Percentiles rank a stretch among this genome's conserved stretches.
phyloP scores from a whole-genome alignment of 1,284 basidiomycete species.

The Ustanciosporium gigantosporum region DNA sequence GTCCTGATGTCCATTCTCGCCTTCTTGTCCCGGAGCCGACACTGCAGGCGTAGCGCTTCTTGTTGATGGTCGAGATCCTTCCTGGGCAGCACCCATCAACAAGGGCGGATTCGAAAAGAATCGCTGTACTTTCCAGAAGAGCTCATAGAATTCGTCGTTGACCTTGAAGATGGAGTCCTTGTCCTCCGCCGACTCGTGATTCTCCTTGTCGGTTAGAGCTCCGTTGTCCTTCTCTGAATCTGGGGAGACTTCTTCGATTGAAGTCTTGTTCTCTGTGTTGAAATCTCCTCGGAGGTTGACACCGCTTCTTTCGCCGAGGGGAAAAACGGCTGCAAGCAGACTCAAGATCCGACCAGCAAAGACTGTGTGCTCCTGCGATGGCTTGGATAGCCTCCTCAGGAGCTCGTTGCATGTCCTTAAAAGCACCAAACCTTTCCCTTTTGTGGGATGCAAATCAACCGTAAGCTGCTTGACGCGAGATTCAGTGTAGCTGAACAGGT shows the following conservation, averaged over 20 bases:
- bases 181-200: slow-evolving; percentile 23
- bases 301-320: slow-evolving; percentile 82
- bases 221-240: slow-evolving; percentile 19
- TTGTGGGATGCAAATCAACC: slow-evolving; percentile 72
- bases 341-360: slow-evolving; percentile 86
- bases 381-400: slow-evolving; percentile 78
- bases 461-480: slow-evolving; percentile 43
- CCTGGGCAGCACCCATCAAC: slow-evolving; percentile 31
- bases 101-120: slow-evolving; percentile 51
- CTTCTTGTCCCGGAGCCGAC: background rate
- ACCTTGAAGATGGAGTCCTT: slow-evolving; percentile 36
- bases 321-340: slow-evolving; percentile 81
- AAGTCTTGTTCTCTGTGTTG: slow-evolving; percentile 68
- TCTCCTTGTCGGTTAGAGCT: slow-evolving; percentile 3
- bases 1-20: slow-evolving; percentile 4
- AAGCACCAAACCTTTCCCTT: slow-evolving; percentile 81
- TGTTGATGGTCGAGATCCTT: slow-evolving; percentile 14
- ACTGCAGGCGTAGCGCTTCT: slow-evolving; percentile 12
- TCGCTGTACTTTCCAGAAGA: slow-evolving; percentile 54
- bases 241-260: slow-evolving; percentile 32
- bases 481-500: slow-evolving; percentile 47
- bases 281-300: slow-evolving; percentile 82
- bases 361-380: slow-evolving; percentile 73
- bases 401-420: slow-evolving; percentile 84
- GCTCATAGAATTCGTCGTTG: slow-evolving; percentile 41